phyloP scores from a whole-genome alignment of 2,329 filamentous ascomycete species.

The Aspergillus vadensis region DNA sequence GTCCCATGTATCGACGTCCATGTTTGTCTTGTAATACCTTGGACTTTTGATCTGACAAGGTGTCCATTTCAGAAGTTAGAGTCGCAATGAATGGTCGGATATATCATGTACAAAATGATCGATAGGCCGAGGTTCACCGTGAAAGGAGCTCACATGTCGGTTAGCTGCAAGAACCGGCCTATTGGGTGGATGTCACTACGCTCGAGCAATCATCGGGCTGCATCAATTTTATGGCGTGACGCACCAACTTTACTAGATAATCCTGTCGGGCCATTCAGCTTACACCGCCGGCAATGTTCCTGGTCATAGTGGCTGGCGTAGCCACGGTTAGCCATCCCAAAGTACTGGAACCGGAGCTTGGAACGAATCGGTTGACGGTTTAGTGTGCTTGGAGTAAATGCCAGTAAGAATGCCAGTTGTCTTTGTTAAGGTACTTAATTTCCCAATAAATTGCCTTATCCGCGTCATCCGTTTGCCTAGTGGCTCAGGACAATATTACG shows the following conservation, averaged over 20 bases:
- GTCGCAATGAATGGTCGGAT: neutral
- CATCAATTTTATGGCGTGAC: neutral
- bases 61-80: neutral
- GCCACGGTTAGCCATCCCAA: neutral
- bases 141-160: neutral
- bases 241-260: neutral
- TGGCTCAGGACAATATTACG: neutral
- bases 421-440: neutral
- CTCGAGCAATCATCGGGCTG: neutral
- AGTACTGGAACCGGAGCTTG: neutral
- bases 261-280: neutral
- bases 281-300: neutral
- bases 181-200: neutral
- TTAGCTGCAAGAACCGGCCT: neutral
- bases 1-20: no score
- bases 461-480: neutral
- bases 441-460: neutral
- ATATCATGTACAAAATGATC: neutral
- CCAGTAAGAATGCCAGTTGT: neutral
- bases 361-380: neutral
- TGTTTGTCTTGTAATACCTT: no score
- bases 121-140: neutral
- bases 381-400: neutral
- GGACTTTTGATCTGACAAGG: neutral
- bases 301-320: neutral